Conservation (phyloP, 2,329 filamentous ascomycete genomes). For the Chalaropsis thielavioides region DNA sequence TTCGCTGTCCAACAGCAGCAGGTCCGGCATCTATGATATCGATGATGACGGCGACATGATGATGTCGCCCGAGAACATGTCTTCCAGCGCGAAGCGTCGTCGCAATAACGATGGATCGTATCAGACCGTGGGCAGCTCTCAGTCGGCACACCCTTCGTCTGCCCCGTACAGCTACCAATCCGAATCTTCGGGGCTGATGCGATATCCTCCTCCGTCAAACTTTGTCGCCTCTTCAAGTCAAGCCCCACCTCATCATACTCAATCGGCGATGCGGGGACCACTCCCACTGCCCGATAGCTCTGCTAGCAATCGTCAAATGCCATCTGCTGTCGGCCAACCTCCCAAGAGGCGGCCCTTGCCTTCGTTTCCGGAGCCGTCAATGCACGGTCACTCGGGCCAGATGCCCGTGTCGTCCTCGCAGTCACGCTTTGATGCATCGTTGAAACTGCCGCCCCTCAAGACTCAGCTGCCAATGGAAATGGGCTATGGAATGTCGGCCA, state of each 20-base stretch:
- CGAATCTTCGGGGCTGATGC: conserved; percentile 1
- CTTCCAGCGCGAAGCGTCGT: conserved; percentile 1
- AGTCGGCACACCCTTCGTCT: background rate
- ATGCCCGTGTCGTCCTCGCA: background rate
- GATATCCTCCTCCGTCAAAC: conserved; percentile 7
- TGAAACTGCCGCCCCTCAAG: conserved; percentile 40
- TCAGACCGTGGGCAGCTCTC: background rate
- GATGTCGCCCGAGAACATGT: conserved; percentile 1
- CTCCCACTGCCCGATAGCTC: conserved; percentile 6
- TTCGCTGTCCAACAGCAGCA: conserved; percentile 4
- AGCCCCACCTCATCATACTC: background rate
- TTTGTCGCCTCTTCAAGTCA: background rate
- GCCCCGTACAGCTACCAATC: conserved; percentile 5
- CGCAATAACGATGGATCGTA: background rate
- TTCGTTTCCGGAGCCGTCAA: background rate
- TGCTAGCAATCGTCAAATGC: background rate
- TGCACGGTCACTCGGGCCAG: background rate
- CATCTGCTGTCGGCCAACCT: background rate
- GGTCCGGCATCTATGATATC: background rate
- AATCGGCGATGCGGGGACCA: conserved; percentile 4
- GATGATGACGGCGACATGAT: conserved; percentile 2
- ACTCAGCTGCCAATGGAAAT: conserved; percentile 25
- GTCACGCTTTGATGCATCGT: conserved; percentile 34
- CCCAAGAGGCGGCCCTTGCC: conserved; percentile 3
- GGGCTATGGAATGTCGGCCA: conserved; percentile 9